Conservation (phyloP, 75 land plant genomes). For the Sequoiadendron giganteum region DNA sequence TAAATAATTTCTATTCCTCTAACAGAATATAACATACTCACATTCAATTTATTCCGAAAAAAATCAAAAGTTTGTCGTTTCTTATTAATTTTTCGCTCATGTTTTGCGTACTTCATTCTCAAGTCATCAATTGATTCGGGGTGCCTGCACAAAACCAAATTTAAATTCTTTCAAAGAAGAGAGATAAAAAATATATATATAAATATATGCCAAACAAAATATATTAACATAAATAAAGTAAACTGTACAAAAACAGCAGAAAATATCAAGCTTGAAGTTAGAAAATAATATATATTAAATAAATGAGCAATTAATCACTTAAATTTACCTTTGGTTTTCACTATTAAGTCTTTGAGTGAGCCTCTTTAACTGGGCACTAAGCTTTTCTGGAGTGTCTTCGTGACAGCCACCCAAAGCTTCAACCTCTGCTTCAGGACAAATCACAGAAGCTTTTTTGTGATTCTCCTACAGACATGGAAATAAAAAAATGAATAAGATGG, state of each 20-base stretch:
- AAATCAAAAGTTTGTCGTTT: slow-evolving; percentile 40
- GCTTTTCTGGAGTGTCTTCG: slow-evolving; percentile 53
- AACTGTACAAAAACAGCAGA: neutral
- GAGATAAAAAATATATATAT: neutral
- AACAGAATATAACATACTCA: slow-evolving; percentile 20
- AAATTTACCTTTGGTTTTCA: slow-evolving; percentile 52
- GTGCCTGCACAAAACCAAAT: slow-evolving; percentile 32
- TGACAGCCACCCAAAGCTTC: slow-evolving; percentile 55
- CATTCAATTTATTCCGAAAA: slow-evolving; percentile 57
- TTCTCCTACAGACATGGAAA: slow-evolving; percentile 38
- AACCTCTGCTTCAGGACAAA: slow-evolving; percentile 81
- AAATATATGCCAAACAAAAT: neutral
- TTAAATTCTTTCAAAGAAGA: neutral
- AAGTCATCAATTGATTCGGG: slow-evolving; percentile 79
- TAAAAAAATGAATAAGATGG: neutral
- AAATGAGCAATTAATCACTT: neutral
- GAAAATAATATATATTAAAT: neutral
- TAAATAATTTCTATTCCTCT: too few species aligned
- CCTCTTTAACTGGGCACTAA: slow-evolving; percentile 44
- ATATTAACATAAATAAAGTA: neutral
- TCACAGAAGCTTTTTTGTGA: slow-evolving; percentile 65
- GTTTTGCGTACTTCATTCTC: slow-evolving; percentile 35
- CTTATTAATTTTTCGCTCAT: slow-evolving; percentile 47
- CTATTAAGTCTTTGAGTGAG: slow-evolving; percentile 52
- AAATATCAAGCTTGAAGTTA: neutral